These are phyloP conservation scores for Xerocomellus chrysenteron DNA, from an alignment of 768 basidiomycete species.

Conservation along the genomic window DNA sequence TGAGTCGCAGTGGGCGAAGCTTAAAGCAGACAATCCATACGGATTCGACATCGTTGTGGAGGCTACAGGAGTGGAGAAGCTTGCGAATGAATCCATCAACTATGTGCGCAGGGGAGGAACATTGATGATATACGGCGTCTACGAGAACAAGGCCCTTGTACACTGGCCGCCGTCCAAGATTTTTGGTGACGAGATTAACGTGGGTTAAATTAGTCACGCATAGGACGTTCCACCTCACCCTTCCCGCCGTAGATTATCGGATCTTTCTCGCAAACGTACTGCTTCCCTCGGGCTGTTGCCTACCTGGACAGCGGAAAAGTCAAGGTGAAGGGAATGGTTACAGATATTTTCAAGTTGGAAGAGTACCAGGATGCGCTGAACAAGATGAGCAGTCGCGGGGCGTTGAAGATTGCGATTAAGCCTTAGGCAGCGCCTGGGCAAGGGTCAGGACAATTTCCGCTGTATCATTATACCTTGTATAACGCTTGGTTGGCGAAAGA, in stretches of 20 bases:
- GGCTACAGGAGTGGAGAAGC: constrained; percentile 79
- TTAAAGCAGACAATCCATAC: constrained; percentile 80
- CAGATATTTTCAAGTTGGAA: constrained; percentile 64
- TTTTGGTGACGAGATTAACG: constrained; percentile 67
- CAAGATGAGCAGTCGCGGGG: constrained; percentile 66
- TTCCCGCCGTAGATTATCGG: constrained; percentile 66
- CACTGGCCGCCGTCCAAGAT: constrained; percentile 88
- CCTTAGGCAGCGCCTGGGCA: constrained; percentile 34
- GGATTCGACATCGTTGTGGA: constrained; percentile 88
- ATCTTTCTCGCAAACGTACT: constrained; percentile 85
- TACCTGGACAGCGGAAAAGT: constrained; percentile 88
- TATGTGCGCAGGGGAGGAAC: constrained; percentile 86
- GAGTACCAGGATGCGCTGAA: constrained; percentile 71
- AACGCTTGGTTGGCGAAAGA: neutral
- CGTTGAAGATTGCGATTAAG: constrained; percentile 61
- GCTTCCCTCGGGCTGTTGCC: constrained; percentile 88
- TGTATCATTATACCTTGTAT: constrained; percentile 27
- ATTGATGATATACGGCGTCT: constrained; percentile 88
- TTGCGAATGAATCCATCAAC: constrained; percentile 88
- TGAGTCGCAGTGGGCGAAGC: constrained; percentile 72
- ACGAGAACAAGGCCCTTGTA: constrained; percentile 80
- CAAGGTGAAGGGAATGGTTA: constrained; percentile 77
- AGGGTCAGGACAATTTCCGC: neutral
- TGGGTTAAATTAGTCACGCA: constrained; percentile 18
- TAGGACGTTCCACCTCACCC: neutral